Evolutionary conservation across 1,284 basidiomycete genomes (phyloP).

Genomic region (Heterobasidion parviporum): DNA sequence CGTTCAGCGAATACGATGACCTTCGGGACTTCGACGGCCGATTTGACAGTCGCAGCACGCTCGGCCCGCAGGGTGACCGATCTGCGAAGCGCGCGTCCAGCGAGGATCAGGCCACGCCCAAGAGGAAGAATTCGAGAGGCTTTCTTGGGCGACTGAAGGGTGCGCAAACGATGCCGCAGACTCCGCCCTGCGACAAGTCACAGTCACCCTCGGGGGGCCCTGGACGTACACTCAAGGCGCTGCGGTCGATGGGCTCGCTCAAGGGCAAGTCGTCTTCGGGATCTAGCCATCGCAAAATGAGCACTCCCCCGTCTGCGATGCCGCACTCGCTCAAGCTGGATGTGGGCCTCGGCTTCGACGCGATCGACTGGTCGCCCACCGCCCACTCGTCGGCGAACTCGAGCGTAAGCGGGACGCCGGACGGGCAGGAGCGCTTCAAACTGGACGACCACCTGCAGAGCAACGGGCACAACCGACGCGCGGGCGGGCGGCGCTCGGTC

Average conservation of each 20-base stretch:
- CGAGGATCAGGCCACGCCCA: constrained; percentile 27
- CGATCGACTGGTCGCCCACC: constrained; percentile 39
- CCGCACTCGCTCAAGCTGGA: constrained; percentile 46
- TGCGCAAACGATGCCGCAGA: constrained; percentile 28
- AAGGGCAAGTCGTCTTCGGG: constrained; percentile 40
- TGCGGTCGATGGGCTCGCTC: constrained; percentile 74
- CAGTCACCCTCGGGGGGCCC: constrained; percentile 21
- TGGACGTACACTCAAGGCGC: constrained; percentile 48
- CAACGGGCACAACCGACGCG: constrained; percentile 18
- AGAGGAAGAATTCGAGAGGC: constrained; percentile 55
- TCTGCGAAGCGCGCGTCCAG: constrained; percentile 24
- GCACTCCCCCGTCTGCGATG: constrained; percentile 30
- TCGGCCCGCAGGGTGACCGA: constrained; percentile 34
- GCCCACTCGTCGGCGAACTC: constrained; percentile 15
- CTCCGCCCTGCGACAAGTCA: constrained; percentile 27
- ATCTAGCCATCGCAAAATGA: constrained; percentile 11
- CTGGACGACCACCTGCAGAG: not conserved
- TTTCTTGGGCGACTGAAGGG: constrained; percentile 57
- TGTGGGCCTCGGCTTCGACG: constrained; percentile 50
- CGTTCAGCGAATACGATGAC: constrained; percentile 81
- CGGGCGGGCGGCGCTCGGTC: constrained; percentile 51
- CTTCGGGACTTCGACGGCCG: constrained; percentile 74
- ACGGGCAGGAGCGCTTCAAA: not conserved
- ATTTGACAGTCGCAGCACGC: constrained; percentile 71
- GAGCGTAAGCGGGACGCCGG: not conserved